A percentile compares a stretch with the other conserved stretches of the same genome.
Conservation (phyloP, 495 filamentous ascomycete genomes). For the Immersiella caudata region DNA sequence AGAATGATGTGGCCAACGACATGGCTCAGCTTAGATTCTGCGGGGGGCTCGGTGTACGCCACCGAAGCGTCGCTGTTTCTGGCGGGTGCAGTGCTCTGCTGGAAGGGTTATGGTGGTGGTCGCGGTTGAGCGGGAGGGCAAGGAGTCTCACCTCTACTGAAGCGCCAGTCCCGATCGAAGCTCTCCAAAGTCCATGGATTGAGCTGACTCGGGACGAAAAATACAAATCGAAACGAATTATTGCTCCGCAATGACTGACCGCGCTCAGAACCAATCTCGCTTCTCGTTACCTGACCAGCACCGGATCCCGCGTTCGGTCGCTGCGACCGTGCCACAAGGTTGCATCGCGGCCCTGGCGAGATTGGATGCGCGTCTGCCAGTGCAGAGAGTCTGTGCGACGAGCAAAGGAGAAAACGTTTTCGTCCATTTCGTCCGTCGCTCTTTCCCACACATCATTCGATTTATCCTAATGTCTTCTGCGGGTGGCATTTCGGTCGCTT, state of each 20-base stretch:
- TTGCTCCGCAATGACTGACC: too few relatives aligned
- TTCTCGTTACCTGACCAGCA: neutral
- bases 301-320: neutral
- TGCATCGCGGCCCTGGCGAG: neutral
- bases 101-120: neutral
- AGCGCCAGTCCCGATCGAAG: too few relatives aligned
- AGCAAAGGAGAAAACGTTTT: neutral
- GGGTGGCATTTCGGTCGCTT: too few relatives aligned
- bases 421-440: neutral
- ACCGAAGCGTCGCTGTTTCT: neutral
- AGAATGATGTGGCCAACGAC: constrained; percentile 7
- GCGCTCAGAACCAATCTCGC: too few relatives aligned
- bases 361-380: neutral
- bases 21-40: constrained; percentile 1
- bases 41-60: neutral
- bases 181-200: too few relatives aligned
- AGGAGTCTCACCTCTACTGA: too few relatives aligned
- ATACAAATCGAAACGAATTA: too few relatives aligned
- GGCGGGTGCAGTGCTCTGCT: neutral
- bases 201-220: too few relatives aligned
- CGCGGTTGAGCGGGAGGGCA: too few relatives aligned
- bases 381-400: neutral
- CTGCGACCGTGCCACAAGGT: neutral
- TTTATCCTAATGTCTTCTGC: neutral
- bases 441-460: neutral